phyloP scores from a whole-genome alignment of 352 stramenopile species.

The Phytophthora boehmeriae region DNA sequence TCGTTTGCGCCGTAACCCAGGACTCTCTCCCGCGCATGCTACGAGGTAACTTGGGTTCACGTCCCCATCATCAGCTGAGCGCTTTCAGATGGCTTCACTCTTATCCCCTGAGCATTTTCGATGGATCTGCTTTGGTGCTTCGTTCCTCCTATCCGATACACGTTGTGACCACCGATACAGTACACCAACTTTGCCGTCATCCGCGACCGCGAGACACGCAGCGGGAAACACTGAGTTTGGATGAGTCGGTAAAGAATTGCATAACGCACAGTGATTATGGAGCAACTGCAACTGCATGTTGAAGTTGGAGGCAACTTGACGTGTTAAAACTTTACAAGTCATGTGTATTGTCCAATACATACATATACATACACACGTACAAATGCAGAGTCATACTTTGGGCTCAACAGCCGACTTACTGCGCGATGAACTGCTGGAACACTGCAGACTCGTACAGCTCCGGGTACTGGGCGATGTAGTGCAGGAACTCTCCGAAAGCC shows the following conservation, averaged over 20 bases:
- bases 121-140: too few species aligned
- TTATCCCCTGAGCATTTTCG: too few species aligned
- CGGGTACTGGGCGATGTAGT: constrained; percentile 45
- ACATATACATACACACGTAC: too few species aligned
- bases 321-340: too few species aligned
- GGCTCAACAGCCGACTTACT: constrained; percentile 5
- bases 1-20: too few species aligned
- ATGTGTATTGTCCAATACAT: too few species aligned
- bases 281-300: neutral
- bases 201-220: neutral
- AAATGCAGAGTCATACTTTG: too few species aligned
- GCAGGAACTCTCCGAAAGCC: constrained; percentile 53
- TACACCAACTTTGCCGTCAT: neutral
- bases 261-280: neutral
- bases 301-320: too few species aligned
- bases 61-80: neutral
- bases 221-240: neutral
- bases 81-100: neutral
- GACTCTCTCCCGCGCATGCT: neutral
- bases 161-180: neutral
- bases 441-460: constrained; percentile 50
- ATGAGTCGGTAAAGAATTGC: constrained; percentile 6
- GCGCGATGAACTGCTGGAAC: constrained; percentile 58
- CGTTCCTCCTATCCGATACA: neutral
- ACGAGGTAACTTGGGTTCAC: neutral